These are phyloP conservation scores for Lojkania enalia DNA, from an alignment of 2,329 filamentous ascomycete genomes.

Conservation along the genomic window DNA sequence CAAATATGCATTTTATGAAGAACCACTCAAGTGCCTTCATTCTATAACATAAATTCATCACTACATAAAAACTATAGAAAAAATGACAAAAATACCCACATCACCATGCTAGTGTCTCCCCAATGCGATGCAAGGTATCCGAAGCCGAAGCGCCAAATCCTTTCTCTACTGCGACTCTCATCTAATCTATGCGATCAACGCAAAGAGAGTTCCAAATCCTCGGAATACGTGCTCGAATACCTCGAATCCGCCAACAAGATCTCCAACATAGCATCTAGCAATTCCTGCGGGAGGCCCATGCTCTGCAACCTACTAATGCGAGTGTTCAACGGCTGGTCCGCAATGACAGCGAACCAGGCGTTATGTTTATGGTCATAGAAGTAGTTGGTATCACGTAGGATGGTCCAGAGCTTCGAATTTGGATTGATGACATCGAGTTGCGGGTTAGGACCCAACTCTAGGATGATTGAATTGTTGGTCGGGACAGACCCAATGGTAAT, in stretches of 20 bases:
- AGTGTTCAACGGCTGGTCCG: conserved; percentile 29
- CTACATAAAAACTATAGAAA: too few relatives aligned
- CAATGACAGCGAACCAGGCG: conserved; percentile 36
- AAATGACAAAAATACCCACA: too few relatives aligned
- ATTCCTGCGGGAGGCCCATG: conserved; percentile 26
- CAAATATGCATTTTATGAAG: too few relatives aligned
- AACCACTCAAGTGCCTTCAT: too few relatives aligned
- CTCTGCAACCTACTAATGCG: conserved; percentile 36
- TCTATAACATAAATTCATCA: too few relatives aligned
- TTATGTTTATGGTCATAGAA: conserved; percentile 38
- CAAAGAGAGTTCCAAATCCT: too few relatives aligned
- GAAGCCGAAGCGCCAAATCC: too few relatives aligned
- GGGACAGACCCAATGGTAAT: conserved; percentile 29
- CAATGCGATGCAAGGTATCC: too few relatives aligned
- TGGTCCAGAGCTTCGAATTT: conserved; percentile 29
- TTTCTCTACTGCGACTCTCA: too few relatives aligned
- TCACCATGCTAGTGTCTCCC: too few relatives aligned
- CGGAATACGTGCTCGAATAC: conserved; percentile 20
- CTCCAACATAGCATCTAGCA: conserved; percentile 41
- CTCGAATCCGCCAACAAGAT: conserved; percentile 39
- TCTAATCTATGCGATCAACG: too few relatives aligned
- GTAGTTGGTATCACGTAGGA: conserved; percentile 35
- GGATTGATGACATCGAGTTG: conserved; percentile 42
- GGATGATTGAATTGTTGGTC: conserved; percentile 24
- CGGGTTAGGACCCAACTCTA: conserved; percentile 33